Evolutionary conservation across 257 asterid species (phyloP), one percentile per base, ranked within the genome.

Genomic region (Solanum neorickii): DNA sequence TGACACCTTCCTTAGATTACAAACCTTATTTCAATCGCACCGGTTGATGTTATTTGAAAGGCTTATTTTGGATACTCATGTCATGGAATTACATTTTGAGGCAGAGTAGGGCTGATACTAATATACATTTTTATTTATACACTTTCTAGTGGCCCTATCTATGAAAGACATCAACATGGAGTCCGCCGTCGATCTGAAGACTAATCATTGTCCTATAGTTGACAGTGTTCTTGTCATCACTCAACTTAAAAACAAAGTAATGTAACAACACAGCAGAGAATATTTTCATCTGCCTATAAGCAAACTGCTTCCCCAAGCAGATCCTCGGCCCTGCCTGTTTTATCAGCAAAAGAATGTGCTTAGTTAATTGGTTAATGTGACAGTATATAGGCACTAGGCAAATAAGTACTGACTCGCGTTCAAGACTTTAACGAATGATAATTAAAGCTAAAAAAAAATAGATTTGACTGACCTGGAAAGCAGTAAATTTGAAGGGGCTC

Each of bases 211-310:
- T 92, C 86, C 92, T 88, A 89, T 94, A 94, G 75, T 92, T 91
- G 9, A 90, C 92, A 3, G 12, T 66, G 65, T 88, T 86, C 60
- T 33, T 87, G 66, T 89, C 92, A 68, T 92, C 91, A 44, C 90
- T 88, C 78, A 93, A 59, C 90, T 70, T 31, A 90, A 94, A 93
- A 56, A 56, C 23, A 39, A 94, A 94, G 89, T 66, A 90, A 56
- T 86, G 72, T 74, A 93, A 39, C 69, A 90, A 85, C 86, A 91
- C 91, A 75, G 93, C 90, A 12, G 94, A 76, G 88, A 93, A 88
- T 76, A 94, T 92, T 88, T 94, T 94, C 95, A 93, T 93, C 88
- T 93, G 95, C 88, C 92, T 91, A 37, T 91, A 88, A 8, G 96
- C 94, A 83, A 93, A 93, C 62, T 93, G 93, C 91, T 89, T 93